A percentile compares a stretch with the other conserved stretches of the same genome.
phyloP scores from a whole-genome alignment of 306 rosid species.

The Hippophae rhamnoides region DNA sequence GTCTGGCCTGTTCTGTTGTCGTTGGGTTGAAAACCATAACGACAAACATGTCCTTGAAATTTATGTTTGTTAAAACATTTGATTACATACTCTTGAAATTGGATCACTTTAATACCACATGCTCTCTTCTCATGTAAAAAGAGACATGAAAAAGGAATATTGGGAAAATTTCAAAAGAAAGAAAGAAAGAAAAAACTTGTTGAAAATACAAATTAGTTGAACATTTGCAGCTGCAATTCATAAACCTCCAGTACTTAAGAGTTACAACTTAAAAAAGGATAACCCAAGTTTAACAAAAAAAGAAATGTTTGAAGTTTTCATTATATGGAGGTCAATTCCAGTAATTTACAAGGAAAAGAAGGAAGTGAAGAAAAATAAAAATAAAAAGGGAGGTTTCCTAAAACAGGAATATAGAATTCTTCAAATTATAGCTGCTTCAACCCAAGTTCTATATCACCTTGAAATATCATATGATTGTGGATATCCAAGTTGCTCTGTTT shows the following conservation, averaged over 20 bases:
- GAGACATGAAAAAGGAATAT: too few relatives aligned
- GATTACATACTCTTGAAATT: too few relatives aligned
- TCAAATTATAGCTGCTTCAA: conserved; percentile 40
- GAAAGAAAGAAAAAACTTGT: background rate
- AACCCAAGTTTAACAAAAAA: conserved; percentile 33
- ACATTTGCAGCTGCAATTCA: conserved; percentile 26
- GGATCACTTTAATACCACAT: too few relatives aligned
- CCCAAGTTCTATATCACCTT: conserved; percentile 38
- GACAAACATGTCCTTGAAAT: too few relatives aligned
- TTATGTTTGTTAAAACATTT: too few relatives aligned
- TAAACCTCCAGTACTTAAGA: conserved; percentile 33
- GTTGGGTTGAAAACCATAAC: too few relatives aligned
- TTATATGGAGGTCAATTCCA: conserved; percentile 41
- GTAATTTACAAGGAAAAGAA: conserved; percentile 45
- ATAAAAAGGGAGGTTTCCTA: conserved; percentile 7
- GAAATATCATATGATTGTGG: conserved; percentile 64
- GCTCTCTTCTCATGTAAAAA: too few relatives aligned
- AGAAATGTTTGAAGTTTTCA: conserved; percentile 36
- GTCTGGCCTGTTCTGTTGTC: too few relatives aligned
- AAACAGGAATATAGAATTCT: conserved; percentile 23
- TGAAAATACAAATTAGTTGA: conserved; percentile 33
- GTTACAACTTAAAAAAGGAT: conserved; percentile 33
- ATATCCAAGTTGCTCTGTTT: conserved; percentile 58
- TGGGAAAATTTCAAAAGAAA: background rate
- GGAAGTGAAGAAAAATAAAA: background rate